phyloP scores from a whole-genome alignment of 1,284 basidiomycete genomes.

The Heterobasidion parviporum region DNA sequence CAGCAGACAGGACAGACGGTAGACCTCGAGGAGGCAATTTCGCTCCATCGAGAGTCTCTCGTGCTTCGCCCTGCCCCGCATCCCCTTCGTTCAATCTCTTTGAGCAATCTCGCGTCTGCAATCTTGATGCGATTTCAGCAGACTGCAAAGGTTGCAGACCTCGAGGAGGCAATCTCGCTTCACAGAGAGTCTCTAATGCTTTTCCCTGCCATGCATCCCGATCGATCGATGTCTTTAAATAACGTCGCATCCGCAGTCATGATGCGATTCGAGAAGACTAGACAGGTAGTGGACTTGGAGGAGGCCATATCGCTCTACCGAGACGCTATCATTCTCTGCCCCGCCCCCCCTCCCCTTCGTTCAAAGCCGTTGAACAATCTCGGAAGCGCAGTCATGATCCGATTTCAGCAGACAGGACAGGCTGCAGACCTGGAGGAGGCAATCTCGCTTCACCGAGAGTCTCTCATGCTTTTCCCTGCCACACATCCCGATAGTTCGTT shows the following conservation, averaged over 20 bases:
- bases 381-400: not conserved
- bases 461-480: not conserved
- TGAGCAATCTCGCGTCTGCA: not conserved
- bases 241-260: too few species aligned
- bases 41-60: not conserved
- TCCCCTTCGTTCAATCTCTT: not conserved
- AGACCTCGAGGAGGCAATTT: not conserved
- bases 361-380: not conserved
- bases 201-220: too few species aligned
- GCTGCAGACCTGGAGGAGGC: not conserved
- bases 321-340: not conserved
- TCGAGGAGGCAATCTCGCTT: not conserved
- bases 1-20: slow-evolving; percentile 8
- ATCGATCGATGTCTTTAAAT: too few species aligned
- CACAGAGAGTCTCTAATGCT: too few species aligned
- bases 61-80: not conserved
- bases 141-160: not conserved
- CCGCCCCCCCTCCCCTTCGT: not conserved
- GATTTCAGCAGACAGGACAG: not conserved
- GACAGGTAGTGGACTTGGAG: too few species aligned
- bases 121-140: not conserved
- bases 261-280: too few species aligned
- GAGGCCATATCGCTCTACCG: too few species aligned
- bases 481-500: not conserved
- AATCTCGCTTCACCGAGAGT: not conserved